Evolutionary conservation across 2,329 filamentous ascomycete species (phyloP).

Genomic region (Stachybotrys echinatus): DNA sequence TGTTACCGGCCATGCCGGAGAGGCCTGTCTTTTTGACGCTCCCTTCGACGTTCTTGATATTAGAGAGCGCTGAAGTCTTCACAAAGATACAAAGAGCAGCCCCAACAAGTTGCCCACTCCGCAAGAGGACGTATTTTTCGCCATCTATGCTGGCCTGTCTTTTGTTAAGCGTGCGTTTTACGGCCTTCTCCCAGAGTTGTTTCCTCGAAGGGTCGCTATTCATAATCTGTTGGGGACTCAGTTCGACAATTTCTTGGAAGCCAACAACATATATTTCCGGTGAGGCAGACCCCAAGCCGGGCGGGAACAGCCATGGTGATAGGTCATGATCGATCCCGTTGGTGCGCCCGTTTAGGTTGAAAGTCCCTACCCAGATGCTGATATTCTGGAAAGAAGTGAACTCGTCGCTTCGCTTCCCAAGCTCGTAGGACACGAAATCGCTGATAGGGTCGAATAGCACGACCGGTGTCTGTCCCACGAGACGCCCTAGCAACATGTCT

Average conservation of each 20-base stretch:
- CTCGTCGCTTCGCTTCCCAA: constrained; percentile 62
- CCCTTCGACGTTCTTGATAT: constrained; percentile 96
- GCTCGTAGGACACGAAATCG: constrained; percentile 76
- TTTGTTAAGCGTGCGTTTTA: constrained; percentile 70
- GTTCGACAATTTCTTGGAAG: constrained; percentile 97
- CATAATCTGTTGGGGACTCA: constrained; percentile 98
- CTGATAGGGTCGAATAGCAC: constrained; percentile 91
- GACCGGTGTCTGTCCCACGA: constrained; percentile 79
- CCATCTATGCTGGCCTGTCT: constrained; percentile 59
- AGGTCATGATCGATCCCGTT: constrained; percentile 74
- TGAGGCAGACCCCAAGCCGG: constrained; percentile 49
- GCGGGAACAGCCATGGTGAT: constrained; percentile 77
- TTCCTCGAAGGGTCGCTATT: constrained; percentile 88
- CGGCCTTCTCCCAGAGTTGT: constrained; percentile 79
- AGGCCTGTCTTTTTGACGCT: constrained; percentile 91
- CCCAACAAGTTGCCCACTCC: constrained; percentile 91
- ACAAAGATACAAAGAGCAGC: constrained; percentile 91
- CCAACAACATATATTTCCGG: constrained; percentile 87
- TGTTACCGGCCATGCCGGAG: constrained; percentile 96
- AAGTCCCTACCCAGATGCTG: constrained; percentile 81
- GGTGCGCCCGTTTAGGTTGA: constrained; percentile 89
- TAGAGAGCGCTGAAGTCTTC: constrained; percentile 66
- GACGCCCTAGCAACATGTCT: constrained; percentile 80
- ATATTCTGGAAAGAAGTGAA: constrained; percentile 73
- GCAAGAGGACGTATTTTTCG: constrained; percentile 80